Percentiles rank a stretch among this genome's conserved stretches.
These are phyloP conservation scores for Cyclotella distinguenda DNA, from an alignment of 108 stramenopile species.

Conservation along the genomic window DNA sequence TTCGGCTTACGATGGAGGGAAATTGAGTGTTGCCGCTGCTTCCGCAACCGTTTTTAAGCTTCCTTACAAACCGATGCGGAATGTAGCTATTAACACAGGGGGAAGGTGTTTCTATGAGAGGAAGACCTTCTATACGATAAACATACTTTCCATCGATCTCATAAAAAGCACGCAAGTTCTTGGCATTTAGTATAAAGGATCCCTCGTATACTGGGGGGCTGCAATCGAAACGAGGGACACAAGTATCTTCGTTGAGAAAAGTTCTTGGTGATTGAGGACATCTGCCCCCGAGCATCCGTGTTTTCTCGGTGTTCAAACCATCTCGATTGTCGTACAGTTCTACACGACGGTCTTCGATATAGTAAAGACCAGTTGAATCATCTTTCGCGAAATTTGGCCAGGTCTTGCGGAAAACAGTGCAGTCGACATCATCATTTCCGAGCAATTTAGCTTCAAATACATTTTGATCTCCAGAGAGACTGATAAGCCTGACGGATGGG, in stretches of 20 bases:
- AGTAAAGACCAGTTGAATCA: conserved; percentile 16
- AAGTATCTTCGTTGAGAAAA: conserved; percentile 38
- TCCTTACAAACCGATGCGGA: conserved; percentile 33
- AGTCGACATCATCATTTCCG: neutral
- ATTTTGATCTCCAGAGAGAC: conserved; percentile 2
- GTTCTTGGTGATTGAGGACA: conserved; percentile 24
- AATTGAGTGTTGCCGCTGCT: conserved; percentile 1
- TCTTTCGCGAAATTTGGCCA: conserved; percentile 41
- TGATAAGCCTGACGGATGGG: conserved; percentile 10
- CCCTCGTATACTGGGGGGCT: conserved; percentile 13
- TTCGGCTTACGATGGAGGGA: conserved; percentile 3
- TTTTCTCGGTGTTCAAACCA: conserved; percentile 4
- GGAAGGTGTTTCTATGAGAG: conserved; percentile 23
- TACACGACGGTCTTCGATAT: conserved; percentile 36
- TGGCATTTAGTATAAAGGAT: conserved; percentile 9
- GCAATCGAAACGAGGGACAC: conserved; percentile 16
- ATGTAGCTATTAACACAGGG: conserved; percentile 11
- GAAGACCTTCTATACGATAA: conserved; percentile 25
- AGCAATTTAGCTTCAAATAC: conserved; percentile 17
- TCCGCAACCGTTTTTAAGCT: conserved; percentile 16
- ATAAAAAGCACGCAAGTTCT: conserved; percentile 30
- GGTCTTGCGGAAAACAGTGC: conserved; percentile 4
- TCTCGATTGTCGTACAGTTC: conserved; percentile 17
- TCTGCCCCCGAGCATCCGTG: conserved; percentile 12
- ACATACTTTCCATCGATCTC: conserved; percentile 32